Conservation (phyloP, 1,284 basidiomycete genomes). For the Uromyces viciae-fabae region DNA sequence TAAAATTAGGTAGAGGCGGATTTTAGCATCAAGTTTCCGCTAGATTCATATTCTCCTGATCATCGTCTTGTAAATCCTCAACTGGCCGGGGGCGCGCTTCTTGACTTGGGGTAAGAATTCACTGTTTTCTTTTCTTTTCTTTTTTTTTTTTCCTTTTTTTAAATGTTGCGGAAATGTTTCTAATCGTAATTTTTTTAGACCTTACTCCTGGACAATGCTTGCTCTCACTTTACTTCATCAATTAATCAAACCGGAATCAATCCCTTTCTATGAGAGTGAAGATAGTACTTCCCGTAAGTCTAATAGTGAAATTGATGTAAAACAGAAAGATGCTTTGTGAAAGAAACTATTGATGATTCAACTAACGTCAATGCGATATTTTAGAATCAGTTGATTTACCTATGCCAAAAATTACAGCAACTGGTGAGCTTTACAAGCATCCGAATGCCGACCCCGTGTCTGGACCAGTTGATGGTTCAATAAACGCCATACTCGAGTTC, state of each 20-base stretch:
- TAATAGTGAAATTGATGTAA: no score
- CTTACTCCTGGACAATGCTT: conserved; percentile 39
- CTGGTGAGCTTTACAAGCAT: conserved; percentile 17
- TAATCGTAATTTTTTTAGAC: conserved; percentile 10
- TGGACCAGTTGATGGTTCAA: conserved; percentile 20
- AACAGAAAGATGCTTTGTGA: no score
- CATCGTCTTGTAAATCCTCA: conserved; percentile 75
- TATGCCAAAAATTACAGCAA: conserved; percentile 27
- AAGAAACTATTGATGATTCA: no score
- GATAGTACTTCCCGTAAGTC: not conserved
- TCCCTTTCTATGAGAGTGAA: not conserved
- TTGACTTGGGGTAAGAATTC: conserved; percentile 62
- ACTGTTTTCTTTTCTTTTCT: conserved; percentile 34
- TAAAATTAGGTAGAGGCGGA: conserved; percentile 59
- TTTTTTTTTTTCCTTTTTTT: not conserved
- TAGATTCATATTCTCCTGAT: conserved; percentile 59
- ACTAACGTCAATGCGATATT: not conserved
- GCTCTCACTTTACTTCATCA: conserved; percentile 41
- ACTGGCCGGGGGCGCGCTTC: conserved; percentile 76
- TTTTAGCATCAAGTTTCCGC: conserved; percentile 49
- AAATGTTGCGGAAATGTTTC: no score
- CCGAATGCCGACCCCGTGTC: not conserved
- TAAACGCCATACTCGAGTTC: conserved; percentile 20
- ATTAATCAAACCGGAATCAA: not conserved
- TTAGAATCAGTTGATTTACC: not conserved